Evolutionary conservation across 2,329 filamentous ascomycete genomes (phyloP).

Genomic region (Ceratocystis alfenasii): DNA sequence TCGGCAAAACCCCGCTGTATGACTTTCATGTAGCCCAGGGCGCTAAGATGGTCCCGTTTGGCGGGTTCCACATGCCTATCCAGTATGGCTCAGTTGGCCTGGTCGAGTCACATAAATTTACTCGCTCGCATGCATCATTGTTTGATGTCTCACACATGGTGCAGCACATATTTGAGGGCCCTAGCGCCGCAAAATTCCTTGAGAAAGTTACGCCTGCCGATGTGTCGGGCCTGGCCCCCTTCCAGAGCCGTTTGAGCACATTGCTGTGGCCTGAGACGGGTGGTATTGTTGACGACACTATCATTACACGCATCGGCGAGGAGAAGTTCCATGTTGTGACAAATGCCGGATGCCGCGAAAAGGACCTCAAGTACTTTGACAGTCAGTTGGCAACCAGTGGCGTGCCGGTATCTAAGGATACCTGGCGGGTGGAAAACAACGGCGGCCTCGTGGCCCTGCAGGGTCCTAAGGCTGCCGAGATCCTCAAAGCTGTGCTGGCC

Average conservation of each 20-base stretch:
- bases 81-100: conserved; percentile 71
- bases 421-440: conserved; percentile 59
- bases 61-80: conserved; percentile 83
- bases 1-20: conserved; percentile 61
- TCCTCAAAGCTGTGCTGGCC: conserved; percentile 53
- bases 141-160: conserved; percentile 98
- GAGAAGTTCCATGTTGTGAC: conserved; percentile 85
- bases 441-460: conserved; percentile 81
- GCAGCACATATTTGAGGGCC: conserved; percentile 73
- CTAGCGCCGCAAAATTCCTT: conserved; percentile 68
- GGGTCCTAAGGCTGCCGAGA: conserved; percentile 61
- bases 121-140: conserved; percentile 71
- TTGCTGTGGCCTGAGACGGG: conserved; percentile 69
- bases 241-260: conserved; percentile 71
- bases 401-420: conserved; percentile 38
- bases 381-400: conserved; percentile 53
- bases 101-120: conserved; percentile 78
- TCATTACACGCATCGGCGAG: conserved; percentile 67
- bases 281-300: conserved; percentile 88
- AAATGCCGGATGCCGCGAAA: conserved; percentile 83
- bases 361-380: conserved; percentile 68
- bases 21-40: conserved; percentile 65
- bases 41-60: conserved; percentile 95
- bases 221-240: conserved; percentile 48
- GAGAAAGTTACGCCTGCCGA: conserved; percentile 72